phyloP scores from a whole-genome alignment of 495 filamentous ascomycete genomes.

The Penicillium bialowiezense region DNA sequence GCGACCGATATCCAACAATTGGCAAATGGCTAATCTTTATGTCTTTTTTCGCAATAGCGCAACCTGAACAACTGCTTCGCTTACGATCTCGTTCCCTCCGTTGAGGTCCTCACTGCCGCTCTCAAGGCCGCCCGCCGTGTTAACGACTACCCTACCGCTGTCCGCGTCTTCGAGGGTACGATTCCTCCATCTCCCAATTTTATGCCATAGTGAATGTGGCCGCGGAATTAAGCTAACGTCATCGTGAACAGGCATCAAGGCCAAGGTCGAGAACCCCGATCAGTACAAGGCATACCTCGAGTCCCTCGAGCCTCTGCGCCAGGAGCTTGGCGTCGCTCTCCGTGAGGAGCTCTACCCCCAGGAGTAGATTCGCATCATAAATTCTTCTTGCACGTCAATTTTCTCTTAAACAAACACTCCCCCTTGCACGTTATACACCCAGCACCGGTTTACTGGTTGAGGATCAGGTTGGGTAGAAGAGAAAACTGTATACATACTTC shows the following conservation, averaged over 20 bases:
- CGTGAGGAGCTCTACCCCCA: slow-evolving; percentile 96
- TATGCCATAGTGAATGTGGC: background rate
- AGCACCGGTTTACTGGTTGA: slow-evolving; percentile 16
- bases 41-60: slow-evolving; percentile 53
- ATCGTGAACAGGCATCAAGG: slow-evolving; percentile 76
- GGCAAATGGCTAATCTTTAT: slow-evolving; percentile 6
- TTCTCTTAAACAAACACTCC: slow-evolving; percentile 20
- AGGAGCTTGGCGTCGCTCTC: slow-evolving; percentile 87
- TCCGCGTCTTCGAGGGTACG: slow-evolving; percentile 95
- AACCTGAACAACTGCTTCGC: slow-evolving; percentile 99
- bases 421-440: slow-evolving; percentile 14
- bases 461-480: slow-evolving; percentile 33
- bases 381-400: slow-evolving; percentile 26
- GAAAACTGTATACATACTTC: slow-evolving; percentile 50
- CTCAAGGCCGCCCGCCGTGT: slow-evolving; percentile 89
- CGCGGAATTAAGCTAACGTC: slow-evolving; percentile 9
- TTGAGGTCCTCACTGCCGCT: slow-evolving; percentile 87
- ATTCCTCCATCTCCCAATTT: slow-evolving; percentile 1
- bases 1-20: slow-evolving; percentile 1
- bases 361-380: slow-evolving; percentile 42
- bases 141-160: slow-evolving; percentile 97
- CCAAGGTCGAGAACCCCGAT: slow-evolving; percentile 96
- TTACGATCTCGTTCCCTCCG: slow-evolving; percentile 97
- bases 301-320: slow-evolving; percentile 85
- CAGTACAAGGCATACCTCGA: slow-evolving; percentile 98